A percentile compares a stretch with the other conserved stretches of the same genome.
phyloP scores from a whole-genome alignment of 2,329 filamentous ascomycete genomes.

The Anisogramma anomala region DNA sequence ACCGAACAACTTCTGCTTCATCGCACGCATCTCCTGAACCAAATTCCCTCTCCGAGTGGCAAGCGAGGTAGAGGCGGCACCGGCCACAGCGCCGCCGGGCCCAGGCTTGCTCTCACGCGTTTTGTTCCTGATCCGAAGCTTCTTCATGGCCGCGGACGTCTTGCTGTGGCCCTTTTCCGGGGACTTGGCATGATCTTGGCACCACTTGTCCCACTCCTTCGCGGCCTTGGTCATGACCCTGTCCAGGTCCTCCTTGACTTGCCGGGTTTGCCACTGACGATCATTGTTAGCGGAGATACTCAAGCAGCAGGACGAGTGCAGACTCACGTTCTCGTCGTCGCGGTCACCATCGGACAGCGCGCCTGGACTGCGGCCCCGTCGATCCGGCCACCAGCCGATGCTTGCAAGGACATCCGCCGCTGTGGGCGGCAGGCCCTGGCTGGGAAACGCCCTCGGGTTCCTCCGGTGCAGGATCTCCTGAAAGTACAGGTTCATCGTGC shows the following conservation, averaged over 20 bases:
- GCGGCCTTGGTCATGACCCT: conserved; percentile 6
- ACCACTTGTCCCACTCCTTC: conserved; percentile 6
- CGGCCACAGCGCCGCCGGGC: too few species aligned
- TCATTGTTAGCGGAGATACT: neutral
- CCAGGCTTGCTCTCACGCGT: too few species aligned
- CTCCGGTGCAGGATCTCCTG: conserved; percentile 8
- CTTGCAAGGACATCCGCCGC: conserved; percentile 4
- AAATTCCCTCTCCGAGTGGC: too few species aligned
- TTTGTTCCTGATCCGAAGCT: conserved; percentile 1
- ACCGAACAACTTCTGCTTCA: neutral
- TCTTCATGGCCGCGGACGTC: conserved; percentile 1
- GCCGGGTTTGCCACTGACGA: conserved; percentile 6
- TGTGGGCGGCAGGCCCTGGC: conserved; percentile 2
- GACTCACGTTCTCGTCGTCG: conserved; percentile 8
- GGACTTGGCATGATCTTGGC: conserved; percentile 1
- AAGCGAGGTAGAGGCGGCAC: neutral
- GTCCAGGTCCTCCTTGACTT: conserved; percentile 9
- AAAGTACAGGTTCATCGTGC: conserved; percentile 6
- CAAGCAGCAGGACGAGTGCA: neutral
- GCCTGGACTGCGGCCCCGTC: neutral
- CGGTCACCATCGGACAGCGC: neutral
- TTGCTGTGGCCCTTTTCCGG: conserved; percentile 5
- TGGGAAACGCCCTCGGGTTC: conserved; percentile 2
- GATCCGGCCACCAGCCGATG: conserved; percentile 7
- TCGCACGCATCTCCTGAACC: too few species aligned